Evolutionary conservation across 2,329 filamentous ascomycete genomes (phyloP), one percentile per base, ranked within the genome.

Genomic region (Pyrenochaeta sp.): DNA sequence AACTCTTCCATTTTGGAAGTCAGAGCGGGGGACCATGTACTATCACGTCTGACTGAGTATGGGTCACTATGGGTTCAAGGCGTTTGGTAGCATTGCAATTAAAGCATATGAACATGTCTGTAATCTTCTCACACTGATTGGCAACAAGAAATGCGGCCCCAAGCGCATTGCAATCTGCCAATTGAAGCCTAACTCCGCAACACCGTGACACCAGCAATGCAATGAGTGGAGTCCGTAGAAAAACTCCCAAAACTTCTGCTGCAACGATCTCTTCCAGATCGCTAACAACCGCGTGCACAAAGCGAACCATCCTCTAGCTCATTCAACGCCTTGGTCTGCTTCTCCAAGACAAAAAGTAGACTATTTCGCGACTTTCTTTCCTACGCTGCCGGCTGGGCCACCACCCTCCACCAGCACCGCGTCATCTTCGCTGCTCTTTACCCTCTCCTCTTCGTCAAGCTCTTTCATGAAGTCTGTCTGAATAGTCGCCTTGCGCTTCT

Each of bases 381-480:
- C 53, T 32, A 51, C 42, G 12, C 43, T 58, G 14, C 50, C 50
- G 14, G 45, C 43, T 2, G 51, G 51, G 11, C 51, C 49, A n/a
- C 49, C 49, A n/a, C 30, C 49, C 35, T 63, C 54, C 7, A 64
- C 61, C 23, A 64, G 43, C 17, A 64, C 61, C 17, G 54, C 61
- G 15, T 64, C 58, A 31, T 58, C 60, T 31, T 63, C 60, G 32
- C 48, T 56, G 46, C 62, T 64, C 53, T 61, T 76, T 7, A 51
- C 53, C 61, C 74, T 72, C 45, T 82, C 85, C 21, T 84, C 84
- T 49, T 93, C 84, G 49, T 93, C 89, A 42, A 97, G 81, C 80
- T 97, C 92, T 77, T 90, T 91, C 85, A 96, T 89, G 67, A 95
- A 92, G 12, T 88, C 89, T 47, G 85, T 82, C 74, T 90, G 84